Conservation (phyloP, 2,329 filamentous ascomycete genomes). For the Colletotrichum sp. region DNA sequence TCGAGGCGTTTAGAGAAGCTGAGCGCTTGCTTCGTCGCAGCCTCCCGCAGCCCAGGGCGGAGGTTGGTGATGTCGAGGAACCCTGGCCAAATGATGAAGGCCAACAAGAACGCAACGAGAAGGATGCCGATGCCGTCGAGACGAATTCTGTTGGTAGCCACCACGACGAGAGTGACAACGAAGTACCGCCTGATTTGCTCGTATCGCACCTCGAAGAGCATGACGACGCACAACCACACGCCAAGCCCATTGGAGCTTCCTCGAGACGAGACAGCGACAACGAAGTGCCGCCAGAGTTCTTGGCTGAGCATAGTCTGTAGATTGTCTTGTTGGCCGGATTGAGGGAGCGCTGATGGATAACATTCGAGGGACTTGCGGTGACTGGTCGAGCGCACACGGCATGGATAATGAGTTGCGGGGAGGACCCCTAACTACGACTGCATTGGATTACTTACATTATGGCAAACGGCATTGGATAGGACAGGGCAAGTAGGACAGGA, state of each 20-base stretch:
- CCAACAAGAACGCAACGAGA: background rate
- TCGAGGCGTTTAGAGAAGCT: constrained; percentile 70
- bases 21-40: constrained; percentile 56
- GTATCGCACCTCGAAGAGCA: constrained; percentile 35
- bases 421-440: background rate
- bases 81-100: constrained; percentile 17
- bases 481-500: background rate
- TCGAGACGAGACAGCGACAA: constrained; percentile 45
- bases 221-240: constrained; percentile 25
- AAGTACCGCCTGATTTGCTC: constrained; percentile 47
- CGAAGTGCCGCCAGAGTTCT: constrained; percentile 57
- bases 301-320: constrained; percentile 45
- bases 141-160: background rate
- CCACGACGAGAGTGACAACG: constrained; percentile 42
- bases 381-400: background rate
- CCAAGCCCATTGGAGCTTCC: background rate
- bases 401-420: background rate
- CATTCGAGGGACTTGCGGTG: background rate
- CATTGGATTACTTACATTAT: background rate
- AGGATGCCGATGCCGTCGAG: background rate
- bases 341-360: background rate
- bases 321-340: background rate
- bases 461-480: background rate
- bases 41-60: constrained; percentile 27
- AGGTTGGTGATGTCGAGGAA: constrained; percentile 24